Evolutionary conservation across 2,329 filamentous ascomycete species (phyloP).

Genomic region (Tolypocladium paradoxum): DNA sequence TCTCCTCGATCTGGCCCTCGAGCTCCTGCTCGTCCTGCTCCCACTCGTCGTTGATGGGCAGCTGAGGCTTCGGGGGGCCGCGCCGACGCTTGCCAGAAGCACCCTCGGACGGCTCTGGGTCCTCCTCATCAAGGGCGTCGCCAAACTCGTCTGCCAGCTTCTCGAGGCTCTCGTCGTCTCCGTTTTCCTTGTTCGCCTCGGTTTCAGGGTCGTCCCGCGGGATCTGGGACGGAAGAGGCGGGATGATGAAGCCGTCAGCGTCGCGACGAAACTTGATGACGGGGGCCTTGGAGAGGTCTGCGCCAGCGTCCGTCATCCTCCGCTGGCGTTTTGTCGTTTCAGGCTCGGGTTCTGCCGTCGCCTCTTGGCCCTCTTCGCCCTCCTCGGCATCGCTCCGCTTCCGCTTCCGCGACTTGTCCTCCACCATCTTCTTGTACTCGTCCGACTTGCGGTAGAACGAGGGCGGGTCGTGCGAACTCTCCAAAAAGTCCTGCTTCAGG

Average conservation of each 20-base stretch:
- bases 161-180: slow-evolving; percentile 23
- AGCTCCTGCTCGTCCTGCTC: slow-evolving; percentile 52
- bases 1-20: slow-evolving; percentile 59
- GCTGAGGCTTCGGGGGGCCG: slow-evolving; percentile 25
- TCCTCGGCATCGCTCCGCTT: slow-evolving; percentile 24
- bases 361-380: slow-evolving; percentile 7
- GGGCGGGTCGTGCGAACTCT: slow-evolving; percentile 70
- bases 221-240: slow-evolving; percentile 33
- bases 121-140: slow-evolving; percentile 24
- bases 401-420: slow-evolving; percentile 35
- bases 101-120: slow-evolving; percentile 8
- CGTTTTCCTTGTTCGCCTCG: slow-evolving; percentile 2
- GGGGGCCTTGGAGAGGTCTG: slow-evolving; percentile 22
- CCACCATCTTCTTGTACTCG: slow-evolving; percentile 44
- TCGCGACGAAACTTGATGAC: slow-evolving; percentile 38
- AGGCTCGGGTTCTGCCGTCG: neutral
- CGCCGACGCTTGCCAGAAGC: slow-evolving; percentile 11
- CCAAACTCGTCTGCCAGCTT: slow-evolving; percentile 34
- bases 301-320: slow-evolving; percentile 17
- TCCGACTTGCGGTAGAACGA: slow-evolving; percentile 61
- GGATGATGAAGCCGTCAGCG: slow-evolving; percentile 59
- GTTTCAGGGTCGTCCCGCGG: slow-evolving; percentile 17
- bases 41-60: slow-evolving; percentile 53
- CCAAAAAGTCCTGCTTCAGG: slow-evolving; percentile 57
- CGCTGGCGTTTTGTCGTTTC: slow-evolving; percentile 1